Percentiles rank a stretch among this genome's conserved stretches.
Evolutionary conservation across 1,284 basidiomycete genomes (phyloP).

Genomic region (Fomitiporia mediterranea): DNA sequence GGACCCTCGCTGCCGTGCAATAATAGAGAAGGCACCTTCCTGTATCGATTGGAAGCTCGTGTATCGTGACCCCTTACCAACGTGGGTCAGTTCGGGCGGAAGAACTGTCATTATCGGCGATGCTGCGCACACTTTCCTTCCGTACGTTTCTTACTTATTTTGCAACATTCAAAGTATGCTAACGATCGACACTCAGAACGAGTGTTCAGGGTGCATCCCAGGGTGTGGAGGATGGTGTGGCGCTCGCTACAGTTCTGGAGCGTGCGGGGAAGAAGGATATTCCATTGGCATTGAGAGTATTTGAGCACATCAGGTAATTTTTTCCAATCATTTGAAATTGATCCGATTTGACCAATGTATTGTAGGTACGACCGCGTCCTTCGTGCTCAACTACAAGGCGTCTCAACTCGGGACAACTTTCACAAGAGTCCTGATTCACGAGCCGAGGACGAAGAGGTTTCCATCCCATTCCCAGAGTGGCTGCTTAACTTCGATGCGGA

Average conservation of each 20-base stretch:
- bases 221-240: slow-evolving; percentile 25
- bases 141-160: slow-evolving; percentile 6
- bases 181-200: slow-evolving; percentile 19
- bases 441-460: slow-evolving; percentile 20
- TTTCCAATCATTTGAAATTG: not conserved
- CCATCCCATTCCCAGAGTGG: slow-evolving; percentile 22
- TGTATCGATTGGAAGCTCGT: slow-evolving; percentile 27
- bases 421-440: slow-evolving; percentile 19
- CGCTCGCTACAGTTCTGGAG: slow-evolving; percentile 21
- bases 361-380: slow-evolving; percentile 22
- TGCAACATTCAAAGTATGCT: too few species aligned
- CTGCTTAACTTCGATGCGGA: slow-evolving; percentile 21
- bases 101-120: slow-evolving; percentile 23
- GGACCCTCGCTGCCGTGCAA: slow-evolving; percentile 20
- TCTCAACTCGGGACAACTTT: slow-evolving; percentile 21
- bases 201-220: slow-evolving; percentile 25
- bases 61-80: slow-evolving; percentile 24
- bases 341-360: not conserved
- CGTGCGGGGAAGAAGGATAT: slow-evolving; percentile 23
- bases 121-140: slow-evolving; percentile 23
- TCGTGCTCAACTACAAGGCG: slow-evolving; percentile 21
- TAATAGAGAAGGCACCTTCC: slow-evolving; percentile 18
- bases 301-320: slow-evolving; percentile 22
- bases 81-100: slow-evolving; percentile 22
- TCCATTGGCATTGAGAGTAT: slow-evolving; percentile 21